Base-by-base conservation (phyloP, 2,329 filamentous ascomycete genomes). In the Diplodia corticola region DNA sequence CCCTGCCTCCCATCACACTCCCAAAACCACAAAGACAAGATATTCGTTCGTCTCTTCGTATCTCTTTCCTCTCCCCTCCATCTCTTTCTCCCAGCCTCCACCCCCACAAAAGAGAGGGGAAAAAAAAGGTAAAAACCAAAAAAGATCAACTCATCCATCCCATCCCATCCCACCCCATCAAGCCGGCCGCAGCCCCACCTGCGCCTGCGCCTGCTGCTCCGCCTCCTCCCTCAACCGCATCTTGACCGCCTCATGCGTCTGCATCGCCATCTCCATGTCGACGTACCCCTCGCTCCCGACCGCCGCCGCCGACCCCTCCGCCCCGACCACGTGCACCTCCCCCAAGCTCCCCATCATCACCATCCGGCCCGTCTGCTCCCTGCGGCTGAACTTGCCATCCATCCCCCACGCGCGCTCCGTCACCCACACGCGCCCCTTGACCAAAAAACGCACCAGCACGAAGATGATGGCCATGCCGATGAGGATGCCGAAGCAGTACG, bases 401-500 rank as follows among this genome's bases (percentile, higher is more conserved):
- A 71, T 76, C 1, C 78, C 77, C 66, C 80, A 66, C 72, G 79
- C 81, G 64, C 71, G 77, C 74, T 84, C 83, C 2, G 80, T 83
- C 3, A 79, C 53, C 77, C 76, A 79, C 0, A 77, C 69, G 20
- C 80, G 75, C 20, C 78, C 67, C 69, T 73, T 46, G 55, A 80
- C 79, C 37, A 80, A 35, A 63, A 77, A 80, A 24, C 73, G 74
- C 26, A 81, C 77, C n/a, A 81, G 69, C 10, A 78, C 70, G 67
- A 81, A 82, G 3, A 81, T 59, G 28, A 81, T 68, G 17, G 80
- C 73, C 12, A 73, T 72, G 10, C 70, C 78, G n/a, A 76, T 73
- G 26, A 80, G 67, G 20, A 81, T 80, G 2, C 78, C 79, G 59
- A 91, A 77, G 59, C 87, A 85, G 73, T 91, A 91, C 1, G 80